Percentiles rank a stretch among this genome's conserved stretches.
phyloP scores from a whole-genome alignment of 2,329 filamentous ascomycete species.

The Orbilia quercus region DNA sequence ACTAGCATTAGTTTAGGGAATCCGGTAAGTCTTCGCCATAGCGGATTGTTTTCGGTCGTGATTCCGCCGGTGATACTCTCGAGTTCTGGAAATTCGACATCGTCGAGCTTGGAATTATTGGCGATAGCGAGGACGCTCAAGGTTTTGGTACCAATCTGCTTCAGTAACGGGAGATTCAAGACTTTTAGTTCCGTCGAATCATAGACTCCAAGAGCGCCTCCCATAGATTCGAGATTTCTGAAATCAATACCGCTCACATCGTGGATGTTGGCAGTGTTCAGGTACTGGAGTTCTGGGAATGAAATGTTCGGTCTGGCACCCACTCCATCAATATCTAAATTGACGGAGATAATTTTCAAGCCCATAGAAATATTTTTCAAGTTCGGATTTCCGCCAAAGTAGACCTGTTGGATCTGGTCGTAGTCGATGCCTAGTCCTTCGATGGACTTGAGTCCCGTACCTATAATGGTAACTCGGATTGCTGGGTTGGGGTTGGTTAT shows the following conservation, averaged over 20 bases:
- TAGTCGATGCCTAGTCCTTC: slow-evolving; percentile 41
- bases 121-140: slow-evolving; percentile 50
- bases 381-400: slow-evolving; percentile 47
- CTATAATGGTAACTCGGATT: slow-evolving; percentile 46
- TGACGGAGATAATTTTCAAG: slow-evolving; percentile 39
- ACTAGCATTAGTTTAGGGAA: slow-evolving; percentile 41
- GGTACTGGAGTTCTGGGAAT: slow-evolving; percentile 29
- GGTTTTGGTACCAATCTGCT: slow-evolving; percentile 37
- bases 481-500: slow-evolving; percentile 44
- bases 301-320: slow-evolving; percentile 40
- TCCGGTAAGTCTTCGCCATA: slow-evolving; percentile 44
- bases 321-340: slow-evolving; percentile 43
- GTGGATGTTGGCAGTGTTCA: slow-evolving; percentile 54
- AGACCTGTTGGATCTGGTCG: slow-evolving; percentile 42
- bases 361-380: slow-evolving; percentile 33
- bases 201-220: slow-evolving; percentile 50
- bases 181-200: slow-evolving; percentile 30
- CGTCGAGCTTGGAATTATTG: slow-evolving; percentile 33
- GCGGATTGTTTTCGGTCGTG: slow-evolving; percentile 36
- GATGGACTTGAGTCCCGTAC: slow-evolving; percentile 36
- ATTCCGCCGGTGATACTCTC: slow-evolving; percentile 42
- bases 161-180: slow-evolving; percentile 30
- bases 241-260: slow-evolving; percentile 35
- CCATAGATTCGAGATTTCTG: slow-evolving; percentile 24
- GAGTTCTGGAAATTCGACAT: slow-evolving; percentile 39